Conservation (phyloP, 106 monocot genomes). For the Dendrobium nobile region DNA sequence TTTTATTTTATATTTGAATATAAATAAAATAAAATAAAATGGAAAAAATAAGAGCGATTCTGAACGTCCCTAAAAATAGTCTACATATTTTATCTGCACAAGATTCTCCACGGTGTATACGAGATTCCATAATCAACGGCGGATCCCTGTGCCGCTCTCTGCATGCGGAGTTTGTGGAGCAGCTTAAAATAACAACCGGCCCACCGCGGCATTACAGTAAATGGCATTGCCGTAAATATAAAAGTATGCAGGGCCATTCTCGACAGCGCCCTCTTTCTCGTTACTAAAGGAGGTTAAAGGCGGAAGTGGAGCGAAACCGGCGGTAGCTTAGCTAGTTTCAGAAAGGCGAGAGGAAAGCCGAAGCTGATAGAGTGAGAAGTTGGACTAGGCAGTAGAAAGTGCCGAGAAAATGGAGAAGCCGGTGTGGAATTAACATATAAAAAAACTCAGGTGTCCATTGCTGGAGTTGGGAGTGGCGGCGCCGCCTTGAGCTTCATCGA, state of each 20-base stretch:
- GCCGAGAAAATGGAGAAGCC: not conserved
- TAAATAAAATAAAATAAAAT: too few relatives aligned
- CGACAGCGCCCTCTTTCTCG: not conserved
- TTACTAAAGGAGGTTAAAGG: constrained; percentile 3
- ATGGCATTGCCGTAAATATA: not conserved
- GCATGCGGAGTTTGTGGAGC: too few relatives aligned
- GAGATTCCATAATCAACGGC: too few relatives aligned
- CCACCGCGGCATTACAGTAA: not conserved
- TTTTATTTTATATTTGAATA: too few relatives aligned
- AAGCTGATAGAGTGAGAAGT: not conserved
- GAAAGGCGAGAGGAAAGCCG: not conserved
- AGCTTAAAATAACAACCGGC: too few relatives aligned
- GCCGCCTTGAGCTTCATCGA: not conserved
- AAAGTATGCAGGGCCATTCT: not conserved
- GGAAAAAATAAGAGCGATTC: too few relatives aligned
- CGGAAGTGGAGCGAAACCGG: not conserved
- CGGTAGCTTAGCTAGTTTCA: not conserved
- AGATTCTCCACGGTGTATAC: too few relatives aligned
- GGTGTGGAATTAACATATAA: not conserved
- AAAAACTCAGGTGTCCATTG: not conserved
- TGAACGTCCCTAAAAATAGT: too few relatives aligned
- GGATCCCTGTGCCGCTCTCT: too few relatives aligned
- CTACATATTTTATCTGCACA: too few relatives aligned
- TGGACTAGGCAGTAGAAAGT: not conserved
- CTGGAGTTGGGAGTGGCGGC: not conserved